Evolutionary conservation across 495 filamentous ascomycete species (phyloP), one percentile per base, ranked within the genome.

Genomic region (Jackrogersella multiformis): DNA sequence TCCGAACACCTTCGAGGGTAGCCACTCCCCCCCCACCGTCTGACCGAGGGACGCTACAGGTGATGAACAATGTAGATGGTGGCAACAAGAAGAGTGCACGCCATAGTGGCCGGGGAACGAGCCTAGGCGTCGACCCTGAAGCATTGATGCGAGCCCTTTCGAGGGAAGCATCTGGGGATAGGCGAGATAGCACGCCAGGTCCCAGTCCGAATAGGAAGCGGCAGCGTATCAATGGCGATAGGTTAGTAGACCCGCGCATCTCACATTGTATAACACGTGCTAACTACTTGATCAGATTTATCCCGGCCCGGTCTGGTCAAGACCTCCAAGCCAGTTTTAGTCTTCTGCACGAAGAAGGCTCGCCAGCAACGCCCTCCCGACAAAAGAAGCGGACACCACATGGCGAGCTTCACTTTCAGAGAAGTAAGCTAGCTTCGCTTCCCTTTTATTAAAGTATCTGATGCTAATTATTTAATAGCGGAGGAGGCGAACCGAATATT

Each of bases 401-500:
- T 71, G 89, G 92, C 16, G 94, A 97, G 77, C 84, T 97, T 60
- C 89, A 97, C 74, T 97, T 95, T 70, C 95, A 99, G 74, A 91
- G 86, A 76, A 95, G 94, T 97, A 82, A 75, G 90, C 79, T 38
- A 5, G 16, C 18, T 38, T 23, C 21, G 35, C 21, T 36, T 66
- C 23, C 24, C 20, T 20, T 54, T 18, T 12, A 35, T 7, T 12
- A 5, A 18, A 12, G 39, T 20, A 21, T 18, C 13, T 9, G 15
- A 56, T 69, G 64, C 79, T 90, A 71, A 89, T 74, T 68, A 53
- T 56, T 10, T 65, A n/a, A n/a, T 70, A 97, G 94, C 90, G 38
- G 93, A 97, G 78, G 92, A 97, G 86, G 96, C 95, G 20, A 97
- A 98, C 66, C 84, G 89, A 56, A 97, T 90, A 10, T 98, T 93